Percentiles rank a stretch among this genome's conserved stretches.
These are phyloP conservation scores for Fusarium kyushuense DNA, from an alignment of 2,329 filamentous ascomycete species.

Conservation along the genomic window DNA sequence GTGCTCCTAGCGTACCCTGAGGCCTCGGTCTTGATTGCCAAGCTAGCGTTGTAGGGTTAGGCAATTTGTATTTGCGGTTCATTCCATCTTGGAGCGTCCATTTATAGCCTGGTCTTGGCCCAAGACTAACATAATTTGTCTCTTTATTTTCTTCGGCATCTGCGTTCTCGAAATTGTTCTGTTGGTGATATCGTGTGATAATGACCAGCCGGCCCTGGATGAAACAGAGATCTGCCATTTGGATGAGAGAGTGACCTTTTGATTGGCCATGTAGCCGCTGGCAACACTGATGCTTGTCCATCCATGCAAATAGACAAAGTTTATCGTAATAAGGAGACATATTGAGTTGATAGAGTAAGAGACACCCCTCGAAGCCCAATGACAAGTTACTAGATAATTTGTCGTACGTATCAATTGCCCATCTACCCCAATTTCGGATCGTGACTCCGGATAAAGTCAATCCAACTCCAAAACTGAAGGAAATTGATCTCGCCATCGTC, in stretches of 20 bases:
- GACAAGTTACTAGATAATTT: too few relatives aligned
- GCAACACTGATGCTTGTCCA: not conserved
- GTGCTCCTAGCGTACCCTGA: too few relatives aligned
- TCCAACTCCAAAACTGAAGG: not conserved
- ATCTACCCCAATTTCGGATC: not conserved
- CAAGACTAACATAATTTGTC: too few relatives aligned
- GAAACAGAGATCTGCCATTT: conserved; percentile 1
- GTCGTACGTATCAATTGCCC: not conserved
- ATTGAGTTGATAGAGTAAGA: not conserved
- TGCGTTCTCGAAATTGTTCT: not conserved
- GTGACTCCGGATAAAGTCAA: too few relatives aligned
- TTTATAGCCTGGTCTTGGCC: too few relatives aligned
- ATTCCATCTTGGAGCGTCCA: too few relatives aligned
- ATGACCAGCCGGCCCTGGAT: too few relatives aligned
- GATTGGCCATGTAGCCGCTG: conserved; percentile 6
- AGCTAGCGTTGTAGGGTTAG: not conserved
- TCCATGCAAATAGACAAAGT: not conserved
- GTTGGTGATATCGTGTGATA: not conserved
- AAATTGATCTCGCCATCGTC: not conserved
- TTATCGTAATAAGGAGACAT: not conserved
- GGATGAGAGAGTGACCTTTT: not conserved
- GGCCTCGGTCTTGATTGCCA: not conserved
- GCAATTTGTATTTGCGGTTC: too few relatives aligned
- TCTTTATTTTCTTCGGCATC: not conserved
- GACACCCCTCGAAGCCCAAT: too few relatives aligned